Percentiles rank a stretch among this genome's conserved stretches.
Conservation (phyloP, 2,329 filamentous ascomycete species). For the Thielaviopsis ethacetica region DNA sequence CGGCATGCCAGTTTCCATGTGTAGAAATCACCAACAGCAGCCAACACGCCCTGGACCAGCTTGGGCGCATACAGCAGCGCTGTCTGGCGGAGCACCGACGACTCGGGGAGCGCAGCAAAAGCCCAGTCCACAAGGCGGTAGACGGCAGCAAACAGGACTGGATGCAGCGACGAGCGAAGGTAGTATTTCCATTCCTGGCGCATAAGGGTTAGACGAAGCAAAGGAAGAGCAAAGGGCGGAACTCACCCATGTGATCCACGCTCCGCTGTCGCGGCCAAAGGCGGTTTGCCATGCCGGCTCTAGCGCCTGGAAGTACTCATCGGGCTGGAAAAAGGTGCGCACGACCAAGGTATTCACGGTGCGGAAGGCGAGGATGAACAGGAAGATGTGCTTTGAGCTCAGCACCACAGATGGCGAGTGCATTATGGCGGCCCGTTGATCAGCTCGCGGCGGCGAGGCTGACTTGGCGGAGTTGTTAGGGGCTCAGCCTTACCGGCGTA, state of each 20-base stretch:
- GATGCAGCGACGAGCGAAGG: conserved; percentile 80
- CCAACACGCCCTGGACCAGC: conserved; percentile 58
- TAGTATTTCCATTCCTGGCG: conserved; percentile 82
- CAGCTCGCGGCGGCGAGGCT: not conserved
- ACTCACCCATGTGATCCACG: conserved; percentile 91
- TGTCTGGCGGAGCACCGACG: conserved; percentile 35
- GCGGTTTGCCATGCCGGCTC: conserved; percentile 86
- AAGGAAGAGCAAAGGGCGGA: not conserved
- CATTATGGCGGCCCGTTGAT: not conserved
- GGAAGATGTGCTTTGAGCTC: conserved; percentile 14
- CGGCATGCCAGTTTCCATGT: conserved; percentile 68
- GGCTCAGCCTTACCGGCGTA: not conserved
- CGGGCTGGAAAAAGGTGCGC: conserved; percentile 90
- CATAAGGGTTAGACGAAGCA: not conserved
- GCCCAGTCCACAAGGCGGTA: conserved; percentile 49
- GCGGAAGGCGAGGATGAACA: conserved; percentile 47
- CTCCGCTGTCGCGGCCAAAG: conserved; percentile 60
- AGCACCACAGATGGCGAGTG: not conserved
- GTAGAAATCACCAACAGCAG: conserved; percentile 67
- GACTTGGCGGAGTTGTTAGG: too few relatives aligned
- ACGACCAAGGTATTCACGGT: conserved; percentile 64
- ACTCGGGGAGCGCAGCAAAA: conserved; percentile 36
- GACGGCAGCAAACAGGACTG: conserved; percentile 62
- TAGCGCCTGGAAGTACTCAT: conserved; percentile 91
- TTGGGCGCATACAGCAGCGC: conserved; percentile 59